Percentiles rank a stretch among this genome's conserved stretches.
Evolutionary conservation across 73 alveolate species (phyloP).

Genomic region (Effrenium voratum): DNA sequence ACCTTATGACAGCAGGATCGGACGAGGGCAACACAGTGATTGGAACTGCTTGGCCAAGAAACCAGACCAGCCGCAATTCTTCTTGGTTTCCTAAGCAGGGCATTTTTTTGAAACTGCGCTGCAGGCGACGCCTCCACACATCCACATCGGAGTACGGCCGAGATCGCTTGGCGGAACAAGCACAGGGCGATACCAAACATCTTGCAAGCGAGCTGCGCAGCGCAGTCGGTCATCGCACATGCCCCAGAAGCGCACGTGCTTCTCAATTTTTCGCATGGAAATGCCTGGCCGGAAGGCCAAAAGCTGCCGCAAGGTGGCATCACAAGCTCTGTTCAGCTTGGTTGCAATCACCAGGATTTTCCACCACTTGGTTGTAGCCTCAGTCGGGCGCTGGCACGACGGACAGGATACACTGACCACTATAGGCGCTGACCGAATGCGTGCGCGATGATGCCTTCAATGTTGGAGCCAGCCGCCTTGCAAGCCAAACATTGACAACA

Average conservation of each 20-base stretch:
- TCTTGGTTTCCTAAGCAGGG: conserved; percentile 47
- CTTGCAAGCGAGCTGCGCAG: conserved; percentile 48
- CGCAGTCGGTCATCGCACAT: conserved; percentile 88
- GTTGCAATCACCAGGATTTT: conserved; percentile 74
- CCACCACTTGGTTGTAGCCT: conserved; percentile 87
- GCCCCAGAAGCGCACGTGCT: conserved; percentile 87
- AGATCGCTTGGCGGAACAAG: no score
- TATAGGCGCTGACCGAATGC: conserved; percentile 37
- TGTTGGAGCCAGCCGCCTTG: conserved; percentile 86
- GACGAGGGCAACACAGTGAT: neutral
- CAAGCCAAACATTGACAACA: no score
- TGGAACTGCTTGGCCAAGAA: neutral
- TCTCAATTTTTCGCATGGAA: conserved; percentile 90
- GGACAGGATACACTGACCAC: neutral
- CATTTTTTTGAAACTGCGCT: no score
- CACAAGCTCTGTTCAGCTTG: neutral
- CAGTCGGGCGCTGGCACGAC: neutral
- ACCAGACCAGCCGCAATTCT: conserved; percentile 84
- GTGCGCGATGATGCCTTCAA: conserved; percentile 78
- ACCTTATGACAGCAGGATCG: neutral
- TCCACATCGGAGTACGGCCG: no score
- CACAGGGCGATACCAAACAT: neutral
- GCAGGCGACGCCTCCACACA: no score
- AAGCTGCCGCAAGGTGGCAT: no score
- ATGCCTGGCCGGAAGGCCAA: no score